These are phyloP conservation scores for Kodamaea lidongshanica DNA, from an alignment of 805 yeast species.

Conservation along the genomic window DNA sequence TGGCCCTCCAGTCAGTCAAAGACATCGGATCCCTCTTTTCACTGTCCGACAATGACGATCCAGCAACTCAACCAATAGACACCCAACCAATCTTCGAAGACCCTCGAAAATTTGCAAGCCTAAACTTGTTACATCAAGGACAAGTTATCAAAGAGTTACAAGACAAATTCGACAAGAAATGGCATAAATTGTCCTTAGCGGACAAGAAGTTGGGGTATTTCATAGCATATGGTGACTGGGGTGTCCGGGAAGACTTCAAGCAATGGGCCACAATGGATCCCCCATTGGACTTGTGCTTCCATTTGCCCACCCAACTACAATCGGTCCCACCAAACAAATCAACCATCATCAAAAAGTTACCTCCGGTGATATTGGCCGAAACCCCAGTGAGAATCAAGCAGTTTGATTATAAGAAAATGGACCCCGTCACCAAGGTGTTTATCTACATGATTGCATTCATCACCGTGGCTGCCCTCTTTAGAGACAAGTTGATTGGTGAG, in stretches of 20 bases:
- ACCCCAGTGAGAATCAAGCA: slow-evolving; percentile 40
- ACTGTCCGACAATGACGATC: slow-evolving; percentile 21
- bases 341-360: slow-evolving; percentile 26
- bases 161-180: slow-evolving; percentile 45
- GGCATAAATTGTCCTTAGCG: slow-evolving; percentile 46
- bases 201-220: slow-evolving; percentile 54
- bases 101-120: slow-evolving; percentile 28
- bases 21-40: slow-evolving; percentile 36
- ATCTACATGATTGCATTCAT: slow-evolving; percentile 45
- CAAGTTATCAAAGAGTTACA: slow-evolving; percentile 49
- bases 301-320: slow-evolving; percentile 5
- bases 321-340: slow-evolving; percentile 30
- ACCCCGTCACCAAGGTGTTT: slow-evolving; percentile 51
- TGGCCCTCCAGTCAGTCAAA: slow-evolving; percentile 35
- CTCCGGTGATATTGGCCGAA: slow-evolving; percentile 38
- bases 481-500: slow-evolving; percentile 50
- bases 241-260: slow-evolving; percentile 54
- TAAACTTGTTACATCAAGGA: slow-evolving; percentile 48
- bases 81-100: slow-evolving; percentile 36
- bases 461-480: slow-evolving; percentile 44
- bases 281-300: slow-evolving; percentile 60
- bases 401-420: slow-evolving; percentile 46
- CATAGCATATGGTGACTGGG: slow-evolving; percentile 66
- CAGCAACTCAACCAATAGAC: slow-evolving; percentile 42
- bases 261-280: slow-evolving; percentile 37